Evolutionary conservation across 2,329 filamentous ascomycete genomes (phyloP).

Genomic region (Sarocladium oryzae): DNA sequence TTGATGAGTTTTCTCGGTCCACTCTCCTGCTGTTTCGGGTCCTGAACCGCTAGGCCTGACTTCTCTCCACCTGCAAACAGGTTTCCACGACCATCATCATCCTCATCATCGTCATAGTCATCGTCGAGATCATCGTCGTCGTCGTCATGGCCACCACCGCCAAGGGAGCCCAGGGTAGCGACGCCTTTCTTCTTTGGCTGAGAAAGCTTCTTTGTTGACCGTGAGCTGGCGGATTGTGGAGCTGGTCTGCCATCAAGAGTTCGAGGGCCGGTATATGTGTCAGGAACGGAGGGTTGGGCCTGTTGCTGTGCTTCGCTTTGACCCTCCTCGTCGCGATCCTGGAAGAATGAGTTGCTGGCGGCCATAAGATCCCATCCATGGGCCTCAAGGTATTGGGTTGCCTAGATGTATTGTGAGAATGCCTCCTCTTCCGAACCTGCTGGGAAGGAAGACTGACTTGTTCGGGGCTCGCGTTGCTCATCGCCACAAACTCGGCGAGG

Average conservation of each 20-base stretch:
- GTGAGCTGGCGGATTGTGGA: constrained; percentile 28
- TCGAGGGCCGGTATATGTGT: constrained; percentile 52
- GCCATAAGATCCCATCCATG: constrained; percentile 60
- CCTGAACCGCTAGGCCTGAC: constrained; percentile 64
- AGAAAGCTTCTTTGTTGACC: constrained; percentile 28
- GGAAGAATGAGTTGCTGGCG: constrained; percentile 58
- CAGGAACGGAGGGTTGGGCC: constrained; percentile 30
- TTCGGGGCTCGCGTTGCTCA: constrained; percentile 45
- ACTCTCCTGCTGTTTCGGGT: constrained; percentile 42
- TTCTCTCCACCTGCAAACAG: constrained; percentile 83
- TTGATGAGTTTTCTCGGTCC: constrained; percentile 52
- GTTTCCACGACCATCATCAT: constrained; percentile 56
- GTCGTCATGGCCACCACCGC: constrained; percentile 40
- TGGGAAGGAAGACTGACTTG: constrained; percentile 30
- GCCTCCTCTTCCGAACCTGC: too few relatives aligned
- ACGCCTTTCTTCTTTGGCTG: constrained; percentile 53
- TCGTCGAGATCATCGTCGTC: constrained; percentile 56
- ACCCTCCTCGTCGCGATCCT: constrained; percentile 43
- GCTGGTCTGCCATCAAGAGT: constrained; percentile 58
- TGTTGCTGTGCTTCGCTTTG: constrained; percentile 27
- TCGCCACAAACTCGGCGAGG: constrained; percentile 46
- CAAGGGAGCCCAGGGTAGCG: constrained; percentile 52
- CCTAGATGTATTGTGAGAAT: constrained; percentile 29
- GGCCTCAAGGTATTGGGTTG: constrained; percentile 57
- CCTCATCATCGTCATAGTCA: constrained; percentile 45